A percentile compares a stretch with the other conserved stretches of the same genome.
phyloP scores from a whole-genome alignment of 352 stramenopile species.

The Phytophthora pisi region DNA sequence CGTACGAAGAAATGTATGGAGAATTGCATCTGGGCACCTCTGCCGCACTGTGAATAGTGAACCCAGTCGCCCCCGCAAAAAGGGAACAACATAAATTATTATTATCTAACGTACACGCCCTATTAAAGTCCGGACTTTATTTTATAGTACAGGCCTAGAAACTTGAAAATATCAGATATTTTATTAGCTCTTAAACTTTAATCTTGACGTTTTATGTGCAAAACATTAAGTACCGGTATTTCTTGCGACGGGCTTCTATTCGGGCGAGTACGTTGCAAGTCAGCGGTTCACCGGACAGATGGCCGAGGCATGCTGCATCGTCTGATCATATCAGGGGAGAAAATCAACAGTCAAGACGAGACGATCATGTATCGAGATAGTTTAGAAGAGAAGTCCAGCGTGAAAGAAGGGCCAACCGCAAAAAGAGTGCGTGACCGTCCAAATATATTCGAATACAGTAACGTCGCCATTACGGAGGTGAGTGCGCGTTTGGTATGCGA shows the following conservation, averaged over 20 bases:
- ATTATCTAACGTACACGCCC: too few species aligned
- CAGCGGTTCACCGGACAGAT: not conserved
- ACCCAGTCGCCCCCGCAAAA: too few species aligned
- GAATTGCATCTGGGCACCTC: too few species aligned
- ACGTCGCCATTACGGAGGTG: not conserved
- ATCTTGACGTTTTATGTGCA: too few species aligned
- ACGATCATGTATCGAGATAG: conserved; percentile 3
- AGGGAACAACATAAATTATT: too few species aligned
- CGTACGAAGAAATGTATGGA: too few species aligned
- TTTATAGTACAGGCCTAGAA: not conserved
- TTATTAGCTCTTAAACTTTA: not conserved
- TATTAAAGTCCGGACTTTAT: too few species aligned
- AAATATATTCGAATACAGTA: conserved; percentile 5
- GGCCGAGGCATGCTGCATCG: not conserved
- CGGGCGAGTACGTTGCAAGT: too few species aligned
- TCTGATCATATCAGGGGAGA: not conserved
- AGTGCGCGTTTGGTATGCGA: not conserved
- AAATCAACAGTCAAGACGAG: conserved; percentile 7
- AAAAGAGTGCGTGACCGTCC: conserved; percentile 1
- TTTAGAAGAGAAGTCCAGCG: not conserved
- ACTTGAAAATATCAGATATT: conserved; percentile 1
- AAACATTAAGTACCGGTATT: too few species aligned
- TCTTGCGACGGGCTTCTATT: too few species aligned
- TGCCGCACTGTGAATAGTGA: too few species aligned
- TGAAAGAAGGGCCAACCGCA: not conserved